A percentile compares a stretch with the other conserved stretches of the same genome.
These are phyloP conservation scores for Mycothermus thermophilus DNA, from an alignment of 495 filamentous ascomycete species.

Conservation along the genomic window DNA sequence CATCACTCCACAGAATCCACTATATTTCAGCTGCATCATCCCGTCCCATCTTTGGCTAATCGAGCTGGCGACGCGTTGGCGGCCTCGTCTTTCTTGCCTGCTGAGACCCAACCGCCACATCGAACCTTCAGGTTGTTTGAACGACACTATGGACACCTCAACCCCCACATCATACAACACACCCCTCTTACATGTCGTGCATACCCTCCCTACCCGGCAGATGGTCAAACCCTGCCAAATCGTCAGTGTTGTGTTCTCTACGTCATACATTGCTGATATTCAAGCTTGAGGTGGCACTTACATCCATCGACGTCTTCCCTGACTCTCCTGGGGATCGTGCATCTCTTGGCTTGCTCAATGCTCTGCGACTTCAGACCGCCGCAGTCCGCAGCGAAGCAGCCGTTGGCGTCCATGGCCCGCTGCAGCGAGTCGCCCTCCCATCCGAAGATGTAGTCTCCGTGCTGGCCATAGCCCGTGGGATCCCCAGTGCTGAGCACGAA, in stretches of 20 bases:
- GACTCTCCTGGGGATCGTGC: conserved; percentile 23
- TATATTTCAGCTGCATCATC: no score
- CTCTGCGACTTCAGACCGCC: conserved; percentile 21
- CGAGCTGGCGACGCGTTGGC: no score
- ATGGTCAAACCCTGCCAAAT: not conserved
- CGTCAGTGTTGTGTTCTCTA: not conserved
- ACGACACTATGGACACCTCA: no score
- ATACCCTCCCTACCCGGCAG: not conserved
- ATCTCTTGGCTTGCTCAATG: conserved; percentile 23
- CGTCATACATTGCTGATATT: not conserved
- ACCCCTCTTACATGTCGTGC: conserved; percentile 9
- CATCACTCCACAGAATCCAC: no score
- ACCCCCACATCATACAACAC: no score
- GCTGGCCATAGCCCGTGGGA: conserved; percentile 28
- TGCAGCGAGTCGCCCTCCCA: conserved; percentile 30
- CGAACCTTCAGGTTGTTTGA: no score
- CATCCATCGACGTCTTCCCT: conserved; percentile 29
- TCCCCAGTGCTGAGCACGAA: conserved; percentile 31
- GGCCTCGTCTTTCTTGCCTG: no score
- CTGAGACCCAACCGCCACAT: no score
- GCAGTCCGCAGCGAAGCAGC: conserved; percentile 28
- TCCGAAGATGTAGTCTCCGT: conserved; percentile 36
- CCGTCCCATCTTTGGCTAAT: no score
- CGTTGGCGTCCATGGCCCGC: conserved; percentile 27
- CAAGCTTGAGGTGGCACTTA: conserved; percentile 8